Percentiles rank a stretch among this genome's conserved stretches.
Conservation (phyloP, 768 basidiomycete genomes). For the Russula sp. region DNA sequence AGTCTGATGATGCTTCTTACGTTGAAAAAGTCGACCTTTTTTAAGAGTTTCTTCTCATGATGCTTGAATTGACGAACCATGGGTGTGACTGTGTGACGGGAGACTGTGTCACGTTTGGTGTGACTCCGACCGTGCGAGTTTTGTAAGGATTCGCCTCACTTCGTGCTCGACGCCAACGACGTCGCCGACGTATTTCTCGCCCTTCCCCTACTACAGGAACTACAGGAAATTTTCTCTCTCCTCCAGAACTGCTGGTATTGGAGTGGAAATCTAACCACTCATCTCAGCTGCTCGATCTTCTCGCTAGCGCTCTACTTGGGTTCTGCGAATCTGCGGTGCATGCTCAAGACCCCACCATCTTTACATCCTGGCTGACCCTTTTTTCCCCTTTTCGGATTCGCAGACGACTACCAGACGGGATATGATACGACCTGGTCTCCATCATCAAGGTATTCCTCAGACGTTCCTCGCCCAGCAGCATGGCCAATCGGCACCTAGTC, state of each 20-base stretch:
- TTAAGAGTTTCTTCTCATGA: constrained; percentile 93
- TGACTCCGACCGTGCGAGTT: constrained; percentile 32
- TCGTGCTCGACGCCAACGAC: constrained; percentile 31
- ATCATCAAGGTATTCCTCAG: constrained; percentile 36
- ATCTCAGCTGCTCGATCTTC: constrained; percentile 30
- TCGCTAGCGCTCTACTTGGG: constrained; percentile 26
- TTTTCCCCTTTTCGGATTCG: constrained; percentile 24
- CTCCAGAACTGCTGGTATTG: constrained; percentile 21
- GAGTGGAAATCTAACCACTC: constrained; percentile 30
- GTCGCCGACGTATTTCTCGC: constrained; percentile 24
- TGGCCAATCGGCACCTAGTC: constrained; percentile 39
- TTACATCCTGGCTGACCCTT: constrained; percentile 25
- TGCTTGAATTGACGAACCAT: constrained; percentile 95
- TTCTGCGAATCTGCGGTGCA: constrained; percentile 28
- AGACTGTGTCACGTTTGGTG: constrained; percentile 24
- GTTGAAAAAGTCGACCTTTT: constrained; percentile 95
- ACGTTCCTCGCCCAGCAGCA: constrained; percentile 42
- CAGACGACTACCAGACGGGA: constrained; percentile 55
- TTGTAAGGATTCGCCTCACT: constrained; percentile 30
- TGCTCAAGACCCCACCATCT: constrained; percentile 31
- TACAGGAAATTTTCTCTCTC: constrained; percentile 23
- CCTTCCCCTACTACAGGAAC: constrained; percentile 21
- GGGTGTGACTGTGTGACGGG: constrained; percentile 18
- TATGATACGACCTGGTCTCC: constrained; percentile 49
- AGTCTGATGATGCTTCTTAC: constrained; percentile 40